phyloP scores from a whole-genome alignment of 768 basidiomycete genomes.

The Termitomyces sp. region DNA sequence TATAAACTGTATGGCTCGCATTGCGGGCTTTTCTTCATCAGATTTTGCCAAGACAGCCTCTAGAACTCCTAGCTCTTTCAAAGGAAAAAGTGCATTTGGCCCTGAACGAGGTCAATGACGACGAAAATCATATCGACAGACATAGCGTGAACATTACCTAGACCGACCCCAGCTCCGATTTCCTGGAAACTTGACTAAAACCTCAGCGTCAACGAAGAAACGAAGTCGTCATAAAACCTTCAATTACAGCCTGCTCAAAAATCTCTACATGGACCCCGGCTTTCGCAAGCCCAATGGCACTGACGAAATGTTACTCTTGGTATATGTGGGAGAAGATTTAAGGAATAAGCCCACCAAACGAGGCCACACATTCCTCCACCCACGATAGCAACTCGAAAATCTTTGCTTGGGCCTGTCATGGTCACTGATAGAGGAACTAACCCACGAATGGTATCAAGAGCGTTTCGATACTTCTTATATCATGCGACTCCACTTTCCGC shows the following conservation, averaged over 20 bases:
- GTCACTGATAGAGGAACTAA: background rate
- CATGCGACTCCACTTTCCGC: background rate
- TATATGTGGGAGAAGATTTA: background rate
- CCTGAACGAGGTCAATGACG: constrained; percentile 23
- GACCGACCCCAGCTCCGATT: constrained; percentile 51
- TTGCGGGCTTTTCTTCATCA: constrained; percentile 27
- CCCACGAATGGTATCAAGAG: background rate
- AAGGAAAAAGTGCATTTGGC: constrained; percentile 44
- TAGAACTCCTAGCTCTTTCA: constrained; percentile 40
- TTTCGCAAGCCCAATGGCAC: constrained; percentile 38
- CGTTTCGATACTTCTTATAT: background rate
- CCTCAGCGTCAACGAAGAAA: background rate
- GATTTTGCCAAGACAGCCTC: constrained; percentile 36
- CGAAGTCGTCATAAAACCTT: background rate
- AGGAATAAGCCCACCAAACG: constrained; percentile 26
- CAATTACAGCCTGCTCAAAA: constrained; percentile 47
- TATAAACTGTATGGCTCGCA: constrained; percentile 34
- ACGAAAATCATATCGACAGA: background rate
- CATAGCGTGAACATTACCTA: constrained; percentile 29
- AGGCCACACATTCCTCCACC: constrained; percentile 57
- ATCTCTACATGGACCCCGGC: constrained; percentile 42
- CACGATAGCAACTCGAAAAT: constrained; percentile 48
- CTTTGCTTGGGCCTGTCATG: constrained; percentile 23
- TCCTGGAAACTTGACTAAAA: constrained; percentile 43
- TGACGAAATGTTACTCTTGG: constrained; percentile 2